Percentiles rank a stretch among this genome's conserved stretches.
Evolutionary conservation across 805 yeast species (phyloP).

Genomic region (Grigorovia yakushimaensis): DNA sequence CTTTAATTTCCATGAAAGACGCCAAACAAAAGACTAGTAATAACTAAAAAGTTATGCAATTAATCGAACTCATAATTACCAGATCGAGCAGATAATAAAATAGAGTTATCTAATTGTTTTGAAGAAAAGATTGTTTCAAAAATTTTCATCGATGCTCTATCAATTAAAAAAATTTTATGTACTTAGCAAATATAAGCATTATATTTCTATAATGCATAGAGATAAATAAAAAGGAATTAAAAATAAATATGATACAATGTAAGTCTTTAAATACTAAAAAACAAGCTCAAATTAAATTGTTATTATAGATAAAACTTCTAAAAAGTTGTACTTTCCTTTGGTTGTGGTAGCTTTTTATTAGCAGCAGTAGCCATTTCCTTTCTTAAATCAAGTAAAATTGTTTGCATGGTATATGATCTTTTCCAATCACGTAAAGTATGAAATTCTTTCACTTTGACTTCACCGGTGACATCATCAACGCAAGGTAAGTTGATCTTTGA

Average conservation of each 20-base stretch:
- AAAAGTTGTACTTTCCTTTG: conserved; percentile 77
- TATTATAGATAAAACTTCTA: too few relatives aligned
- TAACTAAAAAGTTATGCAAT: background rate
- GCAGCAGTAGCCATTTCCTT: conserved; percentile 78
- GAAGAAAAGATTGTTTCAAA: background rate
- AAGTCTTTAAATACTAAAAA: too few relatives aligned
- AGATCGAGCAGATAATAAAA: background rate
- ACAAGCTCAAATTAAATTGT: too few relatives aligned
- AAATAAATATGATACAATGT: background rate
- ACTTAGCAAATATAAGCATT: background rate
- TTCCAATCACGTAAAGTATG: conserved; percentile 77
- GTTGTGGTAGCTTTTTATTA: conserved; percentile 83
- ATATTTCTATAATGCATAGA: background rate
- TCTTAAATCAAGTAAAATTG: conserved; percentile 79
- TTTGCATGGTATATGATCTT: conserved; percentile 85
- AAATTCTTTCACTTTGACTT: conserved; percentile 43
- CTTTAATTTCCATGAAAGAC: background rate
- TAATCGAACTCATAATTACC: background rate
- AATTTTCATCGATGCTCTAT: background rate
- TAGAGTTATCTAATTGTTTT: background rate
- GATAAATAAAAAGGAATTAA: background rate
- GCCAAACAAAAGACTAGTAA: background rate
- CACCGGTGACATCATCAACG: conserved; percentile 59
- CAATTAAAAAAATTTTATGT: background rate
- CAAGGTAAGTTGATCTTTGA: conserved; percentile 87